phyloP scores from a whole-genome alignment of 2,329 filamentous ascomycete species.

The Annulohypoxylon truncatum region DNA sequence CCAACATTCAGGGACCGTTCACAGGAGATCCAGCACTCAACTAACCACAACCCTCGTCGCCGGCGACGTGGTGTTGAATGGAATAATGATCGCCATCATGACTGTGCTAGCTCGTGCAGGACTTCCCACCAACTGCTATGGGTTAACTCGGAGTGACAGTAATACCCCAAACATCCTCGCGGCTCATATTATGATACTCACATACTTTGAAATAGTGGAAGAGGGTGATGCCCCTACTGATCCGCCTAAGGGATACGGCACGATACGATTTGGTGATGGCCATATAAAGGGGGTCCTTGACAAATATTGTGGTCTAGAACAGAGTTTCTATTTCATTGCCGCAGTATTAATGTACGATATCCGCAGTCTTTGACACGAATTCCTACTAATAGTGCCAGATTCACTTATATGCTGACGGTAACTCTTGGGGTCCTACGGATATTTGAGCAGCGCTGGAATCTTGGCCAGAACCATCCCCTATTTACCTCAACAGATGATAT shows the following conservation, averaged over 20 bases:
- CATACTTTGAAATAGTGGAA: slow-evolving; percentile 11
- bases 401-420: slow-evolving; percentile 48
- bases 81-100: slow-evolving; percentile 49
- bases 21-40: slow-evolving; percentile 36
- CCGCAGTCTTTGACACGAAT: neutral
- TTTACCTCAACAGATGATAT: slow-evolving; percentile 40
- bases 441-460: slow-evolving; percentile 47
- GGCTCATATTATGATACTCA: slow-evolving; percentile 10
- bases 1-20: slow-evolving; percentile 47
- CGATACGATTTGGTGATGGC: slow-evolving; percentile 50
- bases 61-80: slow-evolving; percentile 49
- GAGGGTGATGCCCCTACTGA: slow-evolving; percentile 26
- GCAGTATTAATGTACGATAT: slow-evolving; percentile 48
- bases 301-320: slow-evolving; percentile 46
- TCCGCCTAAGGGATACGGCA: slow-evolving; percentile 43
- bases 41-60: slow-evolving; percentile 48
- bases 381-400: slow-evolving; percentile 38
- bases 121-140: slow-evolving; percentile 51
- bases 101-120: slow-evolving; percentile 51
- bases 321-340: slow-evolving; percentile 50
- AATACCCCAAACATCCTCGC: slow-evolving; percentile 4
- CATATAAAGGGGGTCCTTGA: slow-evolving; percentile 37
- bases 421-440: slow-evolving; percentile 48
- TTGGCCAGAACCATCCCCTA: slow-evolving; percentile 42
- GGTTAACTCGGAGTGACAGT: slow-evolving; percentile 47